Percentiles rank a stretch among this genome's conserved stretches.
phyloP scores from a whole-genome alignment of 768 basidiomycete species.

The Mrakia gelida region DNA sequence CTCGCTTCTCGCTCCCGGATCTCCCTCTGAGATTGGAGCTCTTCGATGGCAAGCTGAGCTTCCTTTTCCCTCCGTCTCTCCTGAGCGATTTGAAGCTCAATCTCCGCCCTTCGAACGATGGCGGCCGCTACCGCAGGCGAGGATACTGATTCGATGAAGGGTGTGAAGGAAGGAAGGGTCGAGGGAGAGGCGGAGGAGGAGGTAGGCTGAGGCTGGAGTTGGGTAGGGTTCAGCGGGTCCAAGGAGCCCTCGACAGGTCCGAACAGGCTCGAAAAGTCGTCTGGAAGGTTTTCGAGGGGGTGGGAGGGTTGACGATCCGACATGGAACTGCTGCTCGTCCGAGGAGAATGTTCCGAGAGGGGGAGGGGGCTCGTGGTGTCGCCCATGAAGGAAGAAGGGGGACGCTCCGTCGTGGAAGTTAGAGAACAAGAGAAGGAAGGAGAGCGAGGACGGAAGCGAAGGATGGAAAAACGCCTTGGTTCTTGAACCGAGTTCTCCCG shows the following conservation, averaged over 20 bases:
- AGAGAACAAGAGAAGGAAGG: not conserved
- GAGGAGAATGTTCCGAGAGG: not conserved
- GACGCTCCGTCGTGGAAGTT: not conserved
- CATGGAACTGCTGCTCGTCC: not conserved
- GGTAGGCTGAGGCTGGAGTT: not conserved
- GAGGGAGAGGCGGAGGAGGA: not conserved
- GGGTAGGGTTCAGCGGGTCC: not conserved
- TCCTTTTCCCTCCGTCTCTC: constrained; percentile 11
- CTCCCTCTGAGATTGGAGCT: not conserved
- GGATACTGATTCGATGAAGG: not conserved
- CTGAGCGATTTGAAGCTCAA: constrained; percentile 12
- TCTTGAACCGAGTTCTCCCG: too few species aligned
- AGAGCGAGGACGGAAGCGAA: not conserved
- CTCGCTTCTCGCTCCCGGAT: not conserved
- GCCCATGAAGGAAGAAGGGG: not conserved
- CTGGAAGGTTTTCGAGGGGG: not conserved
- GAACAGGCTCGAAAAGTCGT: not conserved
- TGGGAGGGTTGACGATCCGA: not conserved
- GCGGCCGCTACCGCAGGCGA: not conserved
- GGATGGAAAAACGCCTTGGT: not conserved
- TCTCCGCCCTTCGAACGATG: not conserved
- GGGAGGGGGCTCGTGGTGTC: not conserved
- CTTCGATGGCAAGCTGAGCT: constrained; percentile 14
- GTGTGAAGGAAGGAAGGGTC: constrained; percentile 4
- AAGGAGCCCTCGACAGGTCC: not conserved